Base-by-base conservation (phyloP, 2,329 filamentous ascomycete genomes). In the Hypoxylon rubiginosum region DNA sequence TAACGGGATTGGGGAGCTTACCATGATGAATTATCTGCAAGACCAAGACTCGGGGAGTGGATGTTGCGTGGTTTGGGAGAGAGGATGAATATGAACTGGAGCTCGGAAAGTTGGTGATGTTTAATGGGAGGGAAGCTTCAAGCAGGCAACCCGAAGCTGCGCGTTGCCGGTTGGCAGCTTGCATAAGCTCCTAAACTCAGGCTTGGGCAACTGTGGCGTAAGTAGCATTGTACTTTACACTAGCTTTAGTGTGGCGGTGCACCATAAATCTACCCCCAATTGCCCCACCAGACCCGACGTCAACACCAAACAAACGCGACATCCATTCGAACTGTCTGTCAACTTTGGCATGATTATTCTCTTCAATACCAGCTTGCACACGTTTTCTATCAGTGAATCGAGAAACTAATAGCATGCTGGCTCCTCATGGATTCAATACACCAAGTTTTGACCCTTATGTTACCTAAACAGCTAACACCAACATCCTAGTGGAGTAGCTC, bases 91-190 rank as follows among this genome's bases (percentile, higher is more conserved):
- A 41, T 48, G 51, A 26, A 59, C 46, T 70, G 48, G 65, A 69
- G 72, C 69, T 72, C 56, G 59, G 63, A 28, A 55, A 46, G 34
- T 62, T 61, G 54, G 50, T 55, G 65, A 58, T 59, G 67, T 66
- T 70, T 64, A 66, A 67, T 58, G 50, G 58, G 34, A 54, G 55
- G 41, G 26, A 34, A 69, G 66, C 70, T 72, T 69, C 64, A 15
- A 48, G 62, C 52, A 74, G 73, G 73, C 73, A 75, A 68, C 72
- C 68, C 67, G 71, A 65, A 75, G 73, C 73, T 74, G 71, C 73
- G 73, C 69, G 73, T 75, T 71, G 71, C 58, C 59, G 69, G 45
- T 55, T 45, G 48, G 34, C 21, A 64, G 69, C 69, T 70, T 60
- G 62, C 68, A 71, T 68, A 64, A 68, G 66, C 41, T 36, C 36